These are phyloP conservation scores for Achaetomium macrosporum DNA, from an alignment of 2,329 filamentous ascomycete genomes.

Conservation along the genomic window DNA sequence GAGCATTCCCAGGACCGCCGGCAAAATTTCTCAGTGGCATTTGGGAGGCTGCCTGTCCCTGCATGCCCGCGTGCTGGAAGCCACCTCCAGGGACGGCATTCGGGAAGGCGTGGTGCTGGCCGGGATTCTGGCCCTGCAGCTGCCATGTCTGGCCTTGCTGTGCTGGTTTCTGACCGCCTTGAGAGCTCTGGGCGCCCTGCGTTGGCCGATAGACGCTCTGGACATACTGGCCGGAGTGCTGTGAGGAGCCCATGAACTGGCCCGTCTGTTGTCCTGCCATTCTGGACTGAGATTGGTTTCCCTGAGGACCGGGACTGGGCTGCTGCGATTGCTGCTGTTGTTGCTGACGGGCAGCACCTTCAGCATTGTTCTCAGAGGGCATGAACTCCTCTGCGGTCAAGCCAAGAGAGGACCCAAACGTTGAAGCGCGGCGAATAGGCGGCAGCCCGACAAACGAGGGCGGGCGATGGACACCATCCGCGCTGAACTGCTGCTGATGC, in stretches of 20 bases:
- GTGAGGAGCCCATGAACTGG: slow-evolving; percentile 14
- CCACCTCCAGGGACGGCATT: neutral
- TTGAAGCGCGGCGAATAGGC: slow-evolving; percentile 52
- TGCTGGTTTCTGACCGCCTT: slow-evolving; percentile 4
- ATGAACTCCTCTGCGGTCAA: slow-evolving; percentile 18
- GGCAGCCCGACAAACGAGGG: slow-evolving; percentile 53
- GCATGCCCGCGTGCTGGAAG: slow-evolving; percentile 4
- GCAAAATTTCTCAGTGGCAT: slow-evolving; percentile 5
- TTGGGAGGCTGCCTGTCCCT: slow-evolving; percentile 7
- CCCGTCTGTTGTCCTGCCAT: slow-evolving; percentile 14
- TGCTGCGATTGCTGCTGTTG: slow-evolving; percentile 3
- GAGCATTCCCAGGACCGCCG: slow-evolving; percentile 12
- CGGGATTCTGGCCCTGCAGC: slow-evolving; percentile 14
- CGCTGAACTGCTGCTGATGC: slow-evolving; percentile 19
- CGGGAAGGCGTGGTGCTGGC: slow-evolving; percentile 8
- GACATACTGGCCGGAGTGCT: slow-evolving; percentile 14
- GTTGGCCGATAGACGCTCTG: slow-evolving; percentile 24
- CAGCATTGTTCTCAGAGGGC: slow-evolving; percentile 7
- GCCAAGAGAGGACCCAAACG: slow-evolving; percentile 43
- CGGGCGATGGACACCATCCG: slow-evolving; percentile 35
- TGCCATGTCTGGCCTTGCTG: slow-evolving; percentile 17
- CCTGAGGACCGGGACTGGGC: neutral
- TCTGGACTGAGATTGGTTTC: neutral
- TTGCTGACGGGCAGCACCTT: slow-evolving; percentile 7
- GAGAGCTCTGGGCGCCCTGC: slow-evolving; percentile 12